phyloP scores from a whole-genome alignment of 805 yeast species.

The Alloascoidea africana region DNA sequence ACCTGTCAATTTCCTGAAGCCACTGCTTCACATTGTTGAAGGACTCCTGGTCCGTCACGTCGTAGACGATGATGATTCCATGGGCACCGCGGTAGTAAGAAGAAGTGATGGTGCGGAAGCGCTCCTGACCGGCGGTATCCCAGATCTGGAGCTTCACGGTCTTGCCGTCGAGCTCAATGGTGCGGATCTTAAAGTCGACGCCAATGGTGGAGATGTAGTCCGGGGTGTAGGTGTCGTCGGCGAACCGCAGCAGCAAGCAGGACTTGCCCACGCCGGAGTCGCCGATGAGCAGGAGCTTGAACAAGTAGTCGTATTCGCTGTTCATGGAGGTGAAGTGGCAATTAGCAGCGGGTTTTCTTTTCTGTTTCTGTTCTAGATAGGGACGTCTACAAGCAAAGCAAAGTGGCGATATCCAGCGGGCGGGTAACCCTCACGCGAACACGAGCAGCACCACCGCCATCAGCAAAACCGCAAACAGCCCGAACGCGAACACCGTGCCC shows the following conservation, averaged over 20 bases:
- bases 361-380: too few relatives aligned
- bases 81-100: constrained; percentile 98
- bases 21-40: constrained; percentile 96
- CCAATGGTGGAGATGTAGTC: constrained; percentile 97
- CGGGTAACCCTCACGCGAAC: too few relatives aligned
- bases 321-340: too few relatives aligned
- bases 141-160: constrained; percentile 95
- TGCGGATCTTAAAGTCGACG: constrained; percentile 69
- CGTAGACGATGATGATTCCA: constrained; percentile 95
- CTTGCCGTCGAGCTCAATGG: constrained; percentile 82
- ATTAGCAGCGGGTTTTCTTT: too few relatives aligned
- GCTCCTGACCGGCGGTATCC: constrained; percentile 99
- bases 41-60: constrained; percentile 79
- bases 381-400: too few relatives aligned
- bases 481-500: too few relatives aligned
- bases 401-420: too few relatives aligned
- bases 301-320: constrained; percentile 94
- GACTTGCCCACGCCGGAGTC: constrained; percentile 99
- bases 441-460: too few relatives aligned
- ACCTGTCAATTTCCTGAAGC: constrained; percentile 98
- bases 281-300: constrained; percentile 89
- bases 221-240: constrained; percentile 93
- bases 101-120: constrained; percentile 94
- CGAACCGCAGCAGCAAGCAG: constrained; percentile 85
- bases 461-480: too few relatives aligned